Evolutionary conservation across 176 grass and related monocot genomes (phyloP).

Genomic region (Bonia amplexicaulis): DNA sequence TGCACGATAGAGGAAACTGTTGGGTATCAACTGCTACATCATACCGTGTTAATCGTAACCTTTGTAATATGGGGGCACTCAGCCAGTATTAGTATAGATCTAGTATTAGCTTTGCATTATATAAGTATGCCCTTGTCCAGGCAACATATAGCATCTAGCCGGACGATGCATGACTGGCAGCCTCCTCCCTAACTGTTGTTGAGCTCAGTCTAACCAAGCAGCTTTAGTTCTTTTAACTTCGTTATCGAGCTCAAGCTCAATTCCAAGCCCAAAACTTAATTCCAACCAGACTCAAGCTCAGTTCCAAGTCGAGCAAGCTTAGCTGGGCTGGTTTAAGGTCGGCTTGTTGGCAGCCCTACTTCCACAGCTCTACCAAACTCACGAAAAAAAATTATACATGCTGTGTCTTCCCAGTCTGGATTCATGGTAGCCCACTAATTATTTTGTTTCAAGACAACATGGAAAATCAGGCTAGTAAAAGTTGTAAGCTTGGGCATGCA

Average conservation of each 20-base stretch:
- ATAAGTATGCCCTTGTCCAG: not conserved
- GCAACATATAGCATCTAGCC: not conserved
- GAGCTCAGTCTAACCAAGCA: not conserved
- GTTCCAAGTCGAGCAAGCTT: not conserved
- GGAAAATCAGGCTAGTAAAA: not conserved
- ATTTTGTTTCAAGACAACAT: not conserved
- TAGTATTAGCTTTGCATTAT: not conserved
- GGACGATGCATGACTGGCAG: not conserved
- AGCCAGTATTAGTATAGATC: not conserved
- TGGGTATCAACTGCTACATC: not conserved
- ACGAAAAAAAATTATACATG: not conserved
- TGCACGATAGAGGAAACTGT: too few species aligned
- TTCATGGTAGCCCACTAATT: not conserved
- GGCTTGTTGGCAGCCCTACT: not conserved
- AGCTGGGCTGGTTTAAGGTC: not conserved
- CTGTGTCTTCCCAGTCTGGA: not conserved
- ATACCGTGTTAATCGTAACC: not conserved
- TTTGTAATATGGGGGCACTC: not conserved
- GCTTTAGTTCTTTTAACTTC: not conserved
- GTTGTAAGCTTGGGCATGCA: not conserved
- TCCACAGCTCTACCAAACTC: not conserved
- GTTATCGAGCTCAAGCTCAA: not conserved
- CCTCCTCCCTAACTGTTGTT: not conserved
- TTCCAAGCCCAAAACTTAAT: not conserved
- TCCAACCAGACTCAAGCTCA: not conserved